phyloP scores from a whole-genome alignment of 2,329 filamentous ascomycete genomes.

The Apiospora rasikravindrae region DNA sequence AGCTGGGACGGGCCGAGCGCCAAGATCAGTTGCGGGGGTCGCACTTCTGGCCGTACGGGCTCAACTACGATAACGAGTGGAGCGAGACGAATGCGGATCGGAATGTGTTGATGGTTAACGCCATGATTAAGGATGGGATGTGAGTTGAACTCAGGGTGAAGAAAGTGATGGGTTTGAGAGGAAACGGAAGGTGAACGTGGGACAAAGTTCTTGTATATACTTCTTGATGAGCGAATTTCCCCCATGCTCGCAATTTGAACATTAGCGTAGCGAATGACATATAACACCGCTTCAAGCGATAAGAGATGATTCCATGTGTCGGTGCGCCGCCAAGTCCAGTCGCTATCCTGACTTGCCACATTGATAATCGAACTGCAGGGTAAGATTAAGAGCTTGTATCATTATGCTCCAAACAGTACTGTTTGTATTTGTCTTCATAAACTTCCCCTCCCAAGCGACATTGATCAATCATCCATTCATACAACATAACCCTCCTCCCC shows the following conservation, averaged over 20 bases:
- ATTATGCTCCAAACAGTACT: neutral
- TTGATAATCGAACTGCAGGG: too few relatives aligned
- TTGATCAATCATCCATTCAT: neutral
- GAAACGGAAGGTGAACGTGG: neutral
- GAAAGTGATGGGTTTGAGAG: neutral
- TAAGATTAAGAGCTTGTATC: neutral
- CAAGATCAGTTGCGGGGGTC: slow-evolving; percentile 41
- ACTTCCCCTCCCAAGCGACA: neutral
- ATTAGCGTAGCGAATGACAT: neutral
- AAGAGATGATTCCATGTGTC: too few relatives aligned
- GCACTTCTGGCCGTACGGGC: slow-evolving; percentile 47
- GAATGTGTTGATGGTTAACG: slow-evolving; percentile 49
- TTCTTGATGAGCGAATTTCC: neutral
- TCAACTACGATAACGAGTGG: slow-evolving; percentile 51
- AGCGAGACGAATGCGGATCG: slow-evolving; percentile 50
- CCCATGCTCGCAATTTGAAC: neutral
- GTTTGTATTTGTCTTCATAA: neutral
- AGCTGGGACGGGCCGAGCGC: slow-evolving; percentile 46
- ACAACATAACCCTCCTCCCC: neutral
- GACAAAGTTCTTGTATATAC: neutral
- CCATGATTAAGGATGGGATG: slow-evolving; percentile 51
- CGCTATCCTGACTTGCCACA: too few relatives aligned
- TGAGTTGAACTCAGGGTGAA: slow-evolving; percentile 17
- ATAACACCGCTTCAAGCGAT: neutral
- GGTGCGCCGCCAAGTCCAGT: too few relatives aligned